These are phyloP conservation scores for Wickerhamiella sorbophila DNA, from an alignment of 805 yeast genomes.

Conservation along the genomic window DNA sequence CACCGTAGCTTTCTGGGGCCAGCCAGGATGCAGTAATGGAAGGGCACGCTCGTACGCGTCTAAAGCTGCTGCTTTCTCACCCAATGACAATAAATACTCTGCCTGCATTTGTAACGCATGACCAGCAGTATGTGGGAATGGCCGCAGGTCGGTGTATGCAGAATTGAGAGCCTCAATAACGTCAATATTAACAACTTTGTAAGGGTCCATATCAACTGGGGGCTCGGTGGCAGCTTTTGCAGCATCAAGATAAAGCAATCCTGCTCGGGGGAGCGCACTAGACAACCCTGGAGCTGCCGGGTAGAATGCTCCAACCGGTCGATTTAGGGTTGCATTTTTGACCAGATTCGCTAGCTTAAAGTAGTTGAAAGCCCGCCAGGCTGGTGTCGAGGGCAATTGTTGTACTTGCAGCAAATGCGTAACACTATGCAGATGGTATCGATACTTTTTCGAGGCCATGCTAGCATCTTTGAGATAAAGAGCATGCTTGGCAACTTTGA, in stretches of 20 bases:
- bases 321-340: background rate
- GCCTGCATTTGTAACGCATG: background rate
- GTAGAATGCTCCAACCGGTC: background rate
- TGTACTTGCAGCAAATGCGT: slow-evolving; percentile 19
- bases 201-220: background rate
- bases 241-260: background rate
- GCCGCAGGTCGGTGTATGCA: background rate
- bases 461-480: slow-evolving; percentile 45
- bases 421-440: slow-evolving; percentile 45
- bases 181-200: background rate
- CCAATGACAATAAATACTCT: background rate
- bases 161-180: background rate
- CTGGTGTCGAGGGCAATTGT: background rate
- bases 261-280: background rate
- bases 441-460: slow-evolving; percentile 48
- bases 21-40: background rate
- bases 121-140: background rate
- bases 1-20: background rate
- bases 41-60: background rate
- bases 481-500: slow-evolving; percentile 48
- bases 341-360: background rate
- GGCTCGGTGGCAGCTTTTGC: background rate
- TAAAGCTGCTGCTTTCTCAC: background rate
- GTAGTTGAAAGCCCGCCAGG: background rate
- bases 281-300: background rate